Evolutionary conservation across 1,139 yeast species (phyloP), one percentile per base, ranked within the genome.

Genomic region (Yamadazyma diospyri): DNA sequence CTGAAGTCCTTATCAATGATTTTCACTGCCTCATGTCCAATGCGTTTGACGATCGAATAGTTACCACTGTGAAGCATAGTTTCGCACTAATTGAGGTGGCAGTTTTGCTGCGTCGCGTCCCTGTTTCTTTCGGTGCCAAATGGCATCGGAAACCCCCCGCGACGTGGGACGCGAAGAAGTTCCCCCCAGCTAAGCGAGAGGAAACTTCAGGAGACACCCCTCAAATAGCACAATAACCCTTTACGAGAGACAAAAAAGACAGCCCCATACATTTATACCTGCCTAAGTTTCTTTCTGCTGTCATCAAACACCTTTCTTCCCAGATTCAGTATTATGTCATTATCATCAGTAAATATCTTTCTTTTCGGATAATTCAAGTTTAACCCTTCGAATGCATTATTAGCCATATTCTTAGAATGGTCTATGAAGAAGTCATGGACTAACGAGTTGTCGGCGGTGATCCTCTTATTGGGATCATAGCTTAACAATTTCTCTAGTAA

Each of bases 381-480:
- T 33, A 78, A 63, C 1, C 81, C 82, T 38, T 78, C 82, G 54
- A 83, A 82, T 2, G 86, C 84, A 49, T 85, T 84, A 24, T 73
- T 78, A 16, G 71, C 64, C 0, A 86, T 88, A 10, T 10, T 16
- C 37, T 73, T 72, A 1, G 94, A 89, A 8, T 68, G 64, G 39
- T 76, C 83, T 25, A 70, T 49, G 53, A 94, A 92, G 63, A 81
- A 92, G 6, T 77, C 77, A 56, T 92, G 95, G 8, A 73, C 56
- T 37, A 92, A 57, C 0, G 96, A 85, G 38, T 76, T 78, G 29
- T 72, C 71, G 0, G 97, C 95, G 15, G 87, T 80, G 17, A 56
- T 41, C 38, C 99, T 67, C 16, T 65, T 62, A n/a, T 79, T 69
- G 0, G 99, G 98, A 52, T 94, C 95, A 51, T 88, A 89, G 36